Evolutionary conservation across 441 rosid species (phyloP), one percentile per base, ranked within the genome.

Genomic region (Populus hybrid): DNA sequence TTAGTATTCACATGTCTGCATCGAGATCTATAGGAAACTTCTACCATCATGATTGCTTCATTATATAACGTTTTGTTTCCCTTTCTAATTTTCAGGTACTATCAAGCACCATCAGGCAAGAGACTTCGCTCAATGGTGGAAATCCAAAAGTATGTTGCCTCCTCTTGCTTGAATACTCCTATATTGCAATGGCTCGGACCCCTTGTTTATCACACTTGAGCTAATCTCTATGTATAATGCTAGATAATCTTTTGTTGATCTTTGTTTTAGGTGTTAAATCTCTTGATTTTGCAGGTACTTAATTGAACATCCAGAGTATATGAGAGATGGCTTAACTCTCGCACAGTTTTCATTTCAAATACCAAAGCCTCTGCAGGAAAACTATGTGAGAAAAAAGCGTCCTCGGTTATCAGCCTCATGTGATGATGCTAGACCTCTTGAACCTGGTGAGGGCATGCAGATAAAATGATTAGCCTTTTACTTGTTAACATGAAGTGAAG

Each of bases 101-200:
- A 95, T 69, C 87, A 80, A 79, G 86, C 99, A 69, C 98, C 99
- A 0, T 83, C 94, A 20, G 99, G 99, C 77, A 93, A 95, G 91
- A 92, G 86, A 83, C 90, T 95, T 74, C 96, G 97, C 70, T 93
- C 99, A 23, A 89, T 78, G 88, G 92, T 91, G 24, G 99, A 95
- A 85, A 74, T 95, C 70, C 91, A 91, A 79, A 95, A 90, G 99
- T 95, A 84, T 67, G 91, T 84, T 59, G 30, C 23, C 50, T 42
- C 50, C 50, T 42, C 50, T 42, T 42, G 50, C 26, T 59, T 63
- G 28, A 57, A 61, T 66, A 61, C 28, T 76, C 63, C 9, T 73
- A 30, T 40, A 63, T 28, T 21, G 0, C 21, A 6, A 30, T 30
- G 0, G 23, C 38, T 18, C 9, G 30, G 38, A 5, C 20, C 1